Base-by-base conservation (phyloP, 495 filamentous ascomycete genomes). In the Emericellopsis terricola region DNA sequence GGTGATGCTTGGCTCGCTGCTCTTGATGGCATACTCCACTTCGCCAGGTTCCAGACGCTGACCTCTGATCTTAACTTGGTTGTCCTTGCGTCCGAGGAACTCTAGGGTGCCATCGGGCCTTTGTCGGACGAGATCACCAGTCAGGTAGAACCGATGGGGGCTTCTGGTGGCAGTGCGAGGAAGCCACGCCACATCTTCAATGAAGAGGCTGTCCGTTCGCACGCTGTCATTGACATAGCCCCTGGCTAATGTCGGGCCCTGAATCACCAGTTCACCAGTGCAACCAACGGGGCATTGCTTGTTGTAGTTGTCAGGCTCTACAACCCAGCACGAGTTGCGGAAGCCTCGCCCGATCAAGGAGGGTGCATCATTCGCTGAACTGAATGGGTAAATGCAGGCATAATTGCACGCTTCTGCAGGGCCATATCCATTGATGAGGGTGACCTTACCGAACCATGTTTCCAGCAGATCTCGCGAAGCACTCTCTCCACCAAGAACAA, bases 371-470 rank as follows among this genome's bases (percentile, higher is more conserved):
- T 51, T 46, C 11, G 23, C 18, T 6, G 31, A 33, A 14, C 3
- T 11, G 3, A 4, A 33, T 19, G 19, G 18, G 41, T 38, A 44
- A 39, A 50, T 42, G 0, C 52, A 47, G 11, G 37, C 38, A 6
- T 35, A 36, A 4, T 50, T 38, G 1, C 47, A 33, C 34, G 31
- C 31, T 33, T 66, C 59, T 3, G 56, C 48, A 8, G 68, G 69
- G 2, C 70, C 69, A 28, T 75, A 75, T 1, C 49, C 62, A 38
- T 70, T 71, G 18, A 71, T 44, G 15, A 59, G 50, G 15, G 19
- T 18, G 9, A 33, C 5, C 10, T 14, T 18, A 13, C n/a, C 18
- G 15, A 18, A 33, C 31, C 31, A 33, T 14, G 31, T 33, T 20
- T 33, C 31, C 7, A 33, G 17, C 8, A 33, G 31, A 13, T 33